A percentile compares a stretch with the other conserved stretches of the same genome.
Conservation (phyloP, 2,329 filamentous ascomycete genomes). For the Fusarium sterilihyphosum region DNA sequence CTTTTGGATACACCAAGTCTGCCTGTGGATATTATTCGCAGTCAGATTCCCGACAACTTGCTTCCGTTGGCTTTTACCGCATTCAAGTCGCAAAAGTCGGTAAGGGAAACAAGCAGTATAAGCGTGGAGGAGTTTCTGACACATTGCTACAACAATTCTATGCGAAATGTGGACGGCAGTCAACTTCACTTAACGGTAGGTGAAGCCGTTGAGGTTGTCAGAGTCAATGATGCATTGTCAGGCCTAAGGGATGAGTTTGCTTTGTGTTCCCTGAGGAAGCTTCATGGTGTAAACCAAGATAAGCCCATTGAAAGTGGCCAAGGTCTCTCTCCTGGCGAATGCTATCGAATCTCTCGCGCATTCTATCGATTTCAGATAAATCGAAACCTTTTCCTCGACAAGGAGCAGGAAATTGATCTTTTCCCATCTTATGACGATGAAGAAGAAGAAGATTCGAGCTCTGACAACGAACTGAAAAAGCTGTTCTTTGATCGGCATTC, state of each 20-base stretch:
- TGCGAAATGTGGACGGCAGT: conserved; percentile 6
- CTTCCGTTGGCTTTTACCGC: conserved; percentile 30
- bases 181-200: conserved; percentile 17
- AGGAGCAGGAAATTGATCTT: background rate
- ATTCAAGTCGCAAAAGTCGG: conserved; percentile 20
- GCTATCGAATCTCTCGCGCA: conserved; percentile 30
- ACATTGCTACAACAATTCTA: conserved; percentile 21
- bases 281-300: conserved; percentile 24
- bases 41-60: conserved; percentile 25
- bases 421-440: background rate
- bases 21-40: conserved; percentile 30
- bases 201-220: conserved; percentile 25
- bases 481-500: conserved; percentile 37
- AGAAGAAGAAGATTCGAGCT: background rate
- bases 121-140: conserved; percentile 20
- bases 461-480: conserved; percentile 18
- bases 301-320: background rate
- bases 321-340: conserved; percentile 11
- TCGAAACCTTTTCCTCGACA: conserved; percentile 32
- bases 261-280: conserved; percentile 15
- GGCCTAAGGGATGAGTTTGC: conserved; percentile 18
- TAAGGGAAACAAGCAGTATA: conserved; percentile 8
- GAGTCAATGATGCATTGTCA: conserved; percentile 20
- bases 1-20: conserved; percentile 31
- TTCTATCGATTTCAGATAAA: conserved; percentile 40